A percentile compares a stretch with the other conserved stretches of the same genome.
phyloP scores from a whole-genome alignment of 805 yeast genomes.

The Isabelozyma heimii region DNA sequence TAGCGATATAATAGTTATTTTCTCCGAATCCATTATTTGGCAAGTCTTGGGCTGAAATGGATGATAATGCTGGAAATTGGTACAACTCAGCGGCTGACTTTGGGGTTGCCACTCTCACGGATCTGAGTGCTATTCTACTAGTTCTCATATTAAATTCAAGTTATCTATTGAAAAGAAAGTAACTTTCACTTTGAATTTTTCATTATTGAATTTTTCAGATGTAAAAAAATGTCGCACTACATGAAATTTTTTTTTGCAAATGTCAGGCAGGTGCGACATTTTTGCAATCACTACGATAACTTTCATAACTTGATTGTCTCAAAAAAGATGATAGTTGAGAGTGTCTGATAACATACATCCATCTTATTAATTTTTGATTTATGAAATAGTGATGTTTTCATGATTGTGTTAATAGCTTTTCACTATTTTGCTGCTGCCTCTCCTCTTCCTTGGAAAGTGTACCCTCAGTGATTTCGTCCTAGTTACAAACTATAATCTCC shows the following conservation, averaged over 20 bases:
- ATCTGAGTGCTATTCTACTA: slow-evolving; percentile 14
- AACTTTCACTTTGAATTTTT: neutral
- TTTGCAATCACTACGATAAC: neutral
- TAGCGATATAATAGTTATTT: slow-evolving; percentile 40
- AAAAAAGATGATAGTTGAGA: no score
- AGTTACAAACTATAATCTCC: no score
- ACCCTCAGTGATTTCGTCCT: no score
- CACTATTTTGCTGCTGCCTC: no score
- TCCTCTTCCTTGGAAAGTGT: no score
- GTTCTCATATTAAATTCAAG: slow-evolving; percentile 20
- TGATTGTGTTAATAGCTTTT: no score
- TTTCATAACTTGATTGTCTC: neutral
- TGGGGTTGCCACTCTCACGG: slow-evolving; percentile 20
- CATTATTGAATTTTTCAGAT: neutral
- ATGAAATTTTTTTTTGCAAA: neutral
- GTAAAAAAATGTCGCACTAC: neutral
- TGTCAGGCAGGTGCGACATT: neutral
- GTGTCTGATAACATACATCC: no score
- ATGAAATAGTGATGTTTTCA: no score
- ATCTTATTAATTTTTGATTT: no score
- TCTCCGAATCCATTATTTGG: slow-evolving; percentile 35
- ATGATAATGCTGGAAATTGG: slow-evolving; percentile 26
- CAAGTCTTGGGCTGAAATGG: slow-evolving; percentile 18
- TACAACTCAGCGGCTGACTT: slow-evolving; percentile 14
- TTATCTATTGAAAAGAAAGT: neutral